Evolutionary conservation across 1,284 basidiomycete genomes (phyloP).

Genomic region (Papiliotrema laurentii): DNA sequence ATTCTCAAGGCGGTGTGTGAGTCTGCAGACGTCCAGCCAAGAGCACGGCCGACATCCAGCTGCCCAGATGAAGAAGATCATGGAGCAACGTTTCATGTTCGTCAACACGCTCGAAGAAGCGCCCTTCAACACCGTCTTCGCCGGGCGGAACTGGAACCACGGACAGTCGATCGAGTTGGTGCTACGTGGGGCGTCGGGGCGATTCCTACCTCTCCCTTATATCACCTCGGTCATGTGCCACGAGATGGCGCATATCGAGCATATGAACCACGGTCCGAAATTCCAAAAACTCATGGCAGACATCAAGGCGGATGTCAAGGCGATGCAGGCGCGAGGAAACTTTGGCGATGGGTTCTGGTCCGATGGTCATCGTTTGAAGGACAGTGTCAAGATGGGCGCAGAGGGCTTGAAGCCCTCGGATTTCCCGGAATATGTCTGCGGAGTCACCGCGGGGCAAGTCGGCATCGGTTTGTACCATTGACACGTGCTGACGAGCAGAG

Average conservation of each 20-base stretch:
- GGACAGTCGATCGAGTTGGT: conserved; percentile 48
- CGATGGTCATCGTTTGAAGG: conserved; percentile 34
- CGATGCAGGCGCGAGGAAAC: conserved; percentile 38
- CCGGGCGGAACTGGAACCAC: conserved; percentile 48
- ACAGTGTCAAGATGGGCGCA: conserved; percentile 37
- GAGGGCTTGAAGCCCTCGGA: conserved; percentile 35
- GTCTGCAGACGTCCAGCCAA: neutral
- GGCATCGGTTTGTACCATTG: neutral
- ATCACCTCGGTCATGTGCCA: conserved; percentile 47
- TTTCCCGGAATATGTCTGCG: conserved; percentile 45
- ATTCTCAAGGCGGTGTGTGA: conserved; percentile 46
- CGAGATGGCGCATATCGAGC: conserved; percentile 48
- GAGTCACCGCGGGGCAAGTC: conserved; percentile 36
- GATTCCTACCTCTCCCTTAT: conserved; percentile 42
- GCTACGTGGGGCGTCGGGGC: conserved; percentile 38
- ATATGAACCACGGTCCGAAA: conserved; percentile 48
- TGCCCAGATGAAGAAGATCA: conserved; percentile 44
- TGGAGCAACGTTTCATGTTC: conserved; percentile 42
- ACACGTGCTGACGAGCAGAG: conserved; percentile 13
- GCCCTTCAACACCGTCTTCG: conserved; percentile 43
- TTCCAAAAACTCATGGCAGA: conserved; percentile 45
- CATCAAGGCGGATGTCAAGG: conserved; percentile 39
- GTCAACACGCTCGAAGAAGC: conserved; percentile 45
- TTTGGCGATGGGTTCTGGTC: conserved; percentile 48
- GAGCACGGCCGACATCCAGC: conserved; percentile 10